Base-by-base conservation (phyloP, 129 eudicot genomes). In the Saussurea involucrata region DNA sequence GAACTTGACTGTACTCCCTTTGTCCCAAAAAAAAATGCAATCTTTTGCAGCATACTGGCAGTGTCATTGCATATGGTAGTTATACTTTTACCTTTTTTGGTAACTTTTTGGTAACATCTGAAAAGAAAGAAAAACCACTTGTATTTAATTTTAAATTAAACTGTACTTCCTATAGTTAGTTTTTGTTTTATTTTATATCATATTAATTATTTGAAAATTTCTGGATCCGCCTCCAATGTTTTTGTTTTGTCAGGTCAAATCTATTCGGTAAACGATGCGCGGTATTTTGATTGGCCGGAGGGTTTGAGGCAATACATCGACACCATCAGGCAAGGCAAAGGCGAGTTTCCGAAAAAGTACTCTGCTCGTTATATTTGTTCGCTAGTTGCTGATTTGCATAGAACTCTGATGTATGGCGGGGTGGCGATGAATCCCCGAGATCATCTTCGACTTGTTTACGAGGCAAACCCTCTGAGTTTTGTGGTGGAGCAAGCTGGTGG, bases 231-330 rank as follows among this genome's bases (percentile, higher is more conserved):
- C n/a, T n/a, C n/a, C n/a, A n/a, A 24, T 74, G n/a, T 11, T 73
- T n/a, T 15, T 84, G 33, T 28, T 66, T 44, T 85, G 31, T 64
- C 96, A 91, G 98, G 97, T 46, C 99, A 95, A 87, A 95, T 95
- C 17, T 95, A 95, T 83, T 95, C 99, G 4, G 99, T 95, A 13
- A 95, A 95, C 36, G 99, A 95, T 80, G 99, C 99, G 1, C 90
- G 99, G 15, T 95, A 95, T 81, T 95, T 95, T 67, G 99, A 92
- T 85, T 95, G 97, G 99, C 96, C 99, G 2, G 97, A 95, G 76
- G 99, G 99, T 28, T 84, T 95, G 36, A 86, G 95, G 77, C 83
- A 40, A 67, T 95, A 95, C 42, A 95, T 92, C 21, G 97, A 95
- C 82, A 95, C 97, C 6, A 87, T 92, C 25, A 88, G 99, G 78